A percentile compares a stretch with the other conserved stretches of the same genome.
These are phyloP conservation scores for Telfairia occidentalis DNA, from an alignment of 331 rosid genomes.

Conservation along the genomic window DNA sequence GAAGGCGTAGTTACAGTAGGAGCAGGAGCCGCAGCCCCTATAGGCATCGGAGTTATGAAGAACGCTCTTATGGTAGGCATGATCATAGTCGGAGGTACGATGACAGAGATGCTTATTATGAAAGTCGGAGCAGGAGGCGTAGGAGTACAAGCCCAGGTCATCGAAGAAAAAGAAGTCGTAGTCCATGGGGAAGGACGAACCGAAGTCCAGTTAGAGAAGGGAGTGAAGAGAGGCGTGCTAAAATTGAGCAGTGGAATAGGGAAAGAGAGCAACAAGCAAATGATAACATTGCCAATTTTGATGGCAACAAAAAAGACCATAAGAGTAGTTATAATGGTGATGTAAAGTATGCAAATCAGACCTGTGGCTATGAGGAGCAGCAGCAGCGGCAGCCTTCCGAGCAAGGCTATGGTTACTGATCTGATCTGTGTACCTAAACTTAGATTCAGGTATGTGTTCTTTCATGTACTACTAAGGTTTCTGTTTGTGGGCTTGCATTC, in stretches of 20 bases:
- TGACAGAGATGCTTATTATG: constrained; percentile 43
- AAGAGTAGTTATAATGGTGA: constrained; percentile 3
- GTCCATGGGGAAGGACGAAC: constrained; percentile 46
- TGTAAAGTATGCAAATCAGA: constrained; percentile 20
- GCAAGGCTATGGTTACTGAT: constrained; percentile 30
- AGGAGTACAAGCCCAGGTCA: constrained; percentile 37
- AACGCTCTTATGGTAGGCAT: constrained; percentile 29
- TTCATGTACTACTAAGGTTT: background rate
- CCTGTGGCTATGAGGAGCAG: constrained; percentile 24
- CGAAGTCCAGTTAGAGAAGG: constrained; percentile 60
- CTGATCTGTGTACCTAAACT: constrained; percentile 22
- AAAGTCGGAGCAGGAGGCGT: constrained; percentile 46
- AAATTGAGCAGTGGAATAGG: constrained; percentile 83
- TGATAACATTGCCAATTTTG: constrained; percentile 18
- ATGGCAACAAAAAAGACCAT: background rate
- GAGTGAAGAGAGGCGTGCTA: constrained; percentile 87
- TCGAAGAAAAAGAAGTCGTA: constrained; percentile 35
- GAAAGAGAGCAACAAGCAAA: constrained; percentile 48
- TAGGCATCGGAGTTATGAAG: constrained; percentile 67
- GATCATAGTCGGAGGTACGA: constrained; percentile 51
- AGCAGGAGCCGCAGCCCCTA: constrained; percentile 67
- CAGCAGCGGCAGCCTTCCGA: constrained; percentile 15
- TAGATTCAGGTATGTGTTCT: constrained; percentile 32
- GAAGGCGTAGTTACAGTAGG: constrained; percentile 38
- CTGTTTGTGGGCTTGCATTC: background rate